A percentile compares a stretch with the other conserved stretches of the same genome.
These are phyloP conservation scores for Tetradesmus obliquus DNA, from an alignment of 139 green algal species.

Conservation along the genomic window DNA sequence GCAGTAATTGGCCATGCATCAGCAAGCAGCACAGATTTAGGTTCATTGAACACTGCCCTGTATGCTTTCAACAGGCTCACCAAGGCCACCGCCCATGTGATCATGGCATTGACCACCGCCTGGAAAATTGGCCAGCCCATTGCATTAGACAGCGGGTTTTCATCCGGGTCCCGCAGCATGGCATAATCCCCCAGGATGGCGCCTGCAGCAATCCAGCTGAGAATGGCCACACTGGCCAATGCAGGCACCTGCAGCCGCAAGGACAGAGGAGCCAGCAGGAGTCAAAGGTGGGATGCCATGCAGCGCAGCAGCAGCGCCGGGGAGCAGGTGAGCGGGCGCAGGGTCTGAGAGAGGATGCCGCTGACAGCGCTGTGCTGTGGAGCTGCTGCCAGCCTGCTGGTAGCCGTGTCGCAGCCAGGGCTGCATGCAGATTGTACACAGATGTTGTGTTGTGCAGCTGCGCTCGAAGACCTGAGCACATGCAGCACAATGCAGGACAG, in stretches of 20 bases:
- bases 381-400: too few relatives aligned
- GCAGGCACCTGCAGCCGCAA: background rate
- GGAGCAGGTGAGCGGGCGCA: background rate
- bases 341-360: too few relatives aligned
- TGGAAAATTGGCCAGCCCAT: constrained; percentile 44
- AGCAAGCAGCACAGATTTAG: too few relatives aligned
- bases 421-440: too few relatives aligned
- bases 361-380: too few relatives aligned
- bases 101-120: constrained; percentile 42
- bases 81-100: constrained; percentile 47
- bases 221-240: constrained; percentile 7
- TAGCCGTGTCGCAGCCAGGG: too few relatives aligned
- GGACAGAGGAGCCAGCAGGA: background rate
- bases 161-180: constrained; percentile 37
- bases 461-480: too few relatives aligned
- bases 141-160: constrained; percentile 34
- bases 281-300: background rate
- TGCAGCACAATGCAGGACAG: too few relatives aligned
- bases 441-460: too few relatives aligned
- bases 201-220: constrained; percentile 34
- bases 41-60: too few relatives aligned
- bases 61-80: background rate
- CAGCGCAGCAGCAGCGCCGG: background rate
- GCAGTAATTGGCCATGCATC: too few relatives aligned
- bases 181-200: constrained; percentile 44